Conservation (phyloP, 75 land plant genomes). For the Azolla pinnata region DNA sequence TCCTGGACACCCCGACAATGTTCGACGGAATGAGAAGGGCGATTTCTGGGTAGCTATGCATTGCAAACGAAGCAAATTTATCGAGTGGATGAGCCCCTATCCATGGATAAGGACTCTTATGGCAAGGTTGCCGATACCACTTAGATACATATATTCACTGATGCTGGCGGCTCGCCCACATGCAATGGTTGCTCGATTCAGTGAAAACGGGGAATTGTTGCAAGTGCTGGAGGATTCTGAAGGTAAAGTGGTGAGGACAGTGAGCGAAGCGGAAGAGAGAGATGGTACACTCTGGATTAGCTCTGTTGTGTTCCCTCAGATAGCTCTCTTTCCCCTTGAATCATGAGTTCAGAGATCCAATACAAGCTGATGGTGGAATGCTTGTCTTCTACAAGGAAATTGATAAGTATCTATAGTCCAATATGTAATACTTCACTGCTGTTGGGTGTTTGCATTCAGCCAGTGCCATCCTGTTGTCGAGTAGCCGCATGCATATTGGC, state of each 20-base stretch:
- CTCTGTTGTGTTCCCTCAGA: slow-evolving; percentile 27
- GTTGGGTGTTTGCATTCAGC: no score
- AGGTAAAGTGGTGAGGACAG: slow-evolving; percentile 29
- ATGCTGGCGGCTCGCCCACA: slow-evolving; percentile 20
- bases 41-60: slow-evolving; percentile 48
- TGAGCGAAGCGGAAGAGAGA: slow-evolving; percentile 51
- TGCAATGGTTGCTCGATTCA: slow-evolving; percentile 23
- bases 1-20: slow-evolving; percentile 45
- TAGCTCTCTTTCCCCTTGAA: slow-evolving; percentile 17
- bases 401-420: no score
- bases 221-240: slow-evolving; percentile 33
- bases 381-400: no score
- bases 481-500: no score
- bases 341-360: no score
- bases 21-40: slow-evolving; percentile 24
- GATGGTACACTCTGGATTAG: slow-evolving; percentile 41
- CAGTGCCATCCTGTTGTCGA: no score
- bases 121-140: slow-evolving; percentile 30
- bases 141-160: slow-evolving; percentile 7
- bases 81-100: slow-evolving; percentile 5
- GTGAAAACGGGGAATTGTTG: slow-evolving; percentile 24
- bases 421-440: no score
- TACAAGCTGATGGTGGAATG: no score
- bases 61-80: slow-evolving; percentile 8
- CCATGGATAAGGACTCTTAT: slow-evolving; percentile 17